Conservation (phyloP, 176 grass and related monocot genomes). For the bread wheat (Triticum aestivum) region IWGSC_CS_RefSeq_v2.1 NC_057808.1:247203061-247203560, state of each 20-base stretch:
- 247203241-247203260: not conserved
- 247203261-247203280: not conserved
- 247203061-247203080: not conserved
- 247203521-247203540: slow-evolving; percentile 45
- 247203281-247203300: slow-evolving; percentile 59
- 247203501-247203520: slow-evolving; percentile 22
- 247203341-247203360: slow-evolving; percentile 59
- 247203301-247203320: slow-evolving; percentile 61
- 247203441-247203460: slow-evolving; percentile 42
- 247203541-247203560: slow-evolving; percentile 55
- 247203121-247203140: not conserved
- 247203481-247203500: not conserved
- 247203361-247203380: slow-evolving; percentile 43
- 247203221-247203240: not conserved
- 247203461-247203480: not conserved
- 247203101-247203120: not conserved
- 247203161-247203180: not conserved
- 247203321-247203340: slow-evolving; percentile 54
- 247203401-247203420: slow-evolving; percentile 33
- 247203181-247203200: not conserved
- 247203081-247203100: not conserved
- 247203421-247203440: slow-evolving; percentile 43
- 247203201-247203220: not conserved
- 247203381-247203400: slow-evolving; percentile 16
- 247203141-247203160: not conserved